These are phyloP conservation scores for Inga leiocalycina DNA, from an alignment of 306 rosid genomes.

Conservation along the genomic window DNA sequence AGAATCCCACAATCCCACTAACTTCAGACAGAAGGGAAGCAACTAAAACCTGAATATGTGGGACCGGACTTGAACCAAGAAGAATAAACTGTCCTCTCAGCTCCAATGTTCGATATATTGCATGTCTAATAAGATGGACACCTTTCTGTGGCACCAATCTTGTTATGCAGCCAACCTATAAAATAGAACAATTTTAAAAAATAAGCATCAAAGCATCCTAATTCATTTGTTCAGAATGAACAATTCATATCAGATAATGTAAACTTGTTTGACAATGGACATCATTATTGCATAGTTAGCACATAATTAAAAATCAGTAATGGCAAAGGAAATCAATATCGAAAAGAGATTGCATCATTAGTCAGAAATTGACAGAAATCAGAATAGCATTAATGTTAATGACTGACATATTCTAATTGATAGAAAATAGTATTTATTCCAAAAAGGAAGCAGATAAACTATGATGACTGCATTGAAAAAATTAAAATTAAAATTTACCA, in stretches of 20 bases:
- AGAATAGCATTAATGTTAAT: neutral
- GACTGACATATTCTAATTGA: constrained; percentile 22
- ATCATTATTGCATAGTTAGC: constrained; percentile 1
- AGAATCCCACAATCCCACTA: constrained; percentile 17
- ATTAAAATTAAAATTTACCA: constrained; percentile 63
- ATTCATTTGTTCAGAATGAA: constrained; percentile 18
- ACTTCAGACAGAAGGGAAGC: constrained; percentile 35
- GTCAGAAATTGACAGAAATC: constrained; percentile 6
- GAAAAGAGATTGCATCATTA: neutral
- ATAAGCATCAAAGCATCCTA: constrained; percentile 26
- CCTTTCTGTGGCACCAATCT: constrained; percentile 99
- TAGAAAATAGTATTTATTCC: neutral
- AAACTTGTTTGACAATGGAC: constrained; percentile 21
- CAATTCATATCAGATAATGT: constrained; percentile 26
- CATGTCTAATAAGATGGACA: constrained; percentile 93
- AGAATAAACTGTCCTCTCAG: constrained; percentile 95
- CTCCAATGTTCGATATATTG: constrained; percentile 81
- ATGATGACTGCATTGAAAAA: constrained; percentile 23
- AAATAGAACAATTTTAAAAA: constrained; percentile 24
- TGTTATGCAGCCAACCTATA: constrained; percentile 92
- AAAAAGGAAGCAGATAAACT: constrained; percentile 8
- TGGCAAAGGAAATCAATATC: constrained; percentile 23
- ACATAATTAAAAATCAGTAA: constrained; percentile 15
- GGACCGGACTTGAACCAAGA: constrained; percentile 94
- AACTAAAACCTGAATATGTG: constrained; percentile 79